phyloP scores from a whole-genome alignment of 108 stramenopile genomes.

The Discostella stelligeroides region DNA sequence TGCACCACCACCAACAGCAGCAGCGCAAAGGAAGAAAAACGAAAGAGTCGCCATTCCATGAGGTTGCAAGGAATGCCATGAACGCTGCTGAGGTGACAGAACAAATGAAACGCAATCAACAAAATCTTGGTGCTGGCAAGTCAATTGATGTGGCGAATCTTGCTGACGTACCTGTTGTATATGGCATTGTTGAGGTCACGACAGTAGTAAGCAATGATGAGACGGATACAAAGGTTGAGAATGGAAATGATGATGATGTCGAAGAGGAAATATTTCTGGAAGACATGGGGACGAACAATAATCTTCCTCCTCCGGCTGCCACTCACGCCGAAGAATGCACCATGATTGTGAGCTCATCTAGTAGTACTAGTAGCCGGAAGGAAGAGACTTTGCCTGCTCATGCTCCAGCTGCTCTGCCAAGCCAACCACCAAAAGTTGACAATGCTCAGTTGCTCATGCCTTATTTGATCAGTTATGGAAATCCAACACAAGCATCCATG shows the following conservation, averaged over 20 bases:
- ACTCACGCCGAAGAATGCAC: neutral
- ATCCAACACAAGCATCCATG: no score
- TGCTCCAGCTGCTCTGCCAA: neutral
- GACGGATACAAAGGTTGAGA: neutral
- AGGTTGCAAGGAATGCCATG: neutral
- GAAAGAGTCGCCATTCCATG: neutral
- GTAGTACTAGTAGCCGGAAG: no score
- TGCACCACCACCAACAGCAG: no score
- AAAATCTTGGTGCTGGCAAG: neutral
- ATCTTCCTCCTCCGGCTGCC: neutral
- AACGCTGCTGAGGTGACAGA: neutral
- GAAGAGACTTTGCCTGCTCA: neutral
- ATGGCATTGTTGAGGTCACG: neutral
- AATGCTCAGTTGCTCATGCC: conserved; percentile 7
- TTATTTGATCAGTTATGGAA: conserved; percentile 4
- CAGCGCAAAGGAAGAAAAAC: neutral
- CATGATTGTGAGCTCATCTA: no score
- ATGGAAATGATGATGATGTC: neutral
- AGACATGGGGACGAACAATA: neutral
- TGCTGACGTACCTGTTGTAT: neutral
- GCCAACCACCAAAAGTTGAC: neutral
- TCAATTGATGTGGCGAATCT: neutral
- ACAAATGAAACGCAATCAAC: neutral
- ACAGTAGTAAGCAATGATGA: neutral
- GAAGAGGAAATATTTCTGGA: conserved; percentile 2